phyloP scores from a whole-genome alignment of 139 green algal species.

The Chlorella sp. region DNA sequence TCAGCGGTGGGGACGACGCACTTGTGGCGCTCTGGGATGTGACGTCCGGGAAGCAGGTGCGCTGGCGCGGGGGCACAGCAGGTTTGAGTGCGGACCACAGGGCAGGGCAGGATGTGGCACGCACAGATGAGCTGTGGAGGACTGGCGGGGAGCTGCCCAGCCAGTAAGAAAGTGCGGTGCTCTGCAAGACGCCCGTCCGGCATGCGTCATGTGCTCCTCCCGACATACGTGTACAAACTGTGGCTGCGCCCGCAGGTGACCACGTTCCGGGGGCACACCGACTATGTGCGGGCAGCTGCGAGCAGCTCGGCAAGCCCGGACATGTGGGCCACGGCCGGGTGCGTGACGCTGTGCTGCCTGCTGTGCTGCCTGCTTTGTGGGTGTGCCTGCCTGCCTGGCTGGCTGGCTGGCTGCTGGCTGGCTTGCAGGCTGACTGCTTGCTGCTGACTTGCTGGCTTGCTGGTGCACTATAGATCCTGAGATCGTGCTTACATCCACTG shows the following conservation, averaged over 20 bases:
- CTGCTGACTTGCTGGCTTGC: too few relatives aligned
- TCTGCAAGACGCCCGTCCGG: not conserved
- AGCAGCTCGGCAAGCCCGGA: slow-evolving; percentile 59
- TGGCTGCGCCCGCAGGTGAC: slow-evolving; percentile 41
- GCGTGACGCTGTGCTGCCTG: not conserved
- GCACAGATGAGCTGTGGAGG: not conserved
- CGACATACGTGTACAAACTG: too few relatives aligned
- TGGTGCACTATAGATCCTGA: too few relatives aligned
- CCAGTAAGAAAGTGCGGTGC: not conserved
- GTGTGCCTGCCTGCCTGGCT: not conserved
- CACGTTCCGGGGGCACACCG: slow-evolving; percentile 80
- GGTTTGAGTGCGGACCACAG: not conserved
- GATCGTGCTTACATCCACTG: too few relatives aligned
- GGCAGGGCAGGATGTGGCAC: too few relatives aligned
- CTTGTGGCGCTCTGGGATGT: slow-evolving; percentile 88
- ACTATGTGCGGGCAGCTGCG: slow-evolving; percentile 86
- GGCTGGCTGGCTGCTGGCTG: not conserved
- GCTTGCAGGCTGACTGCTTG: too few relatives aligned
- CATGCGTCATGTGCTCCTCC: not conserved
- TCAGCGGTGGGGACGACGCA: slow-evolving; percentile 88
- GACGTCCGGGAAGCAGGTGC: slow-evolving; percentile 62
- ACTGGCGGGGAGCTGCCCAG: not conserved
- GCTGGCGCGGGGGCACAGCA: not conserved
- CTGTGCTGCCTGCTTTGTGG: not conserved
- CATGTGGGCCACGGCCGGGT: slow-evolving; percentile 73